phyloP scores from a whole-genome alignment of 495 filamentous ascomycete species.

The Xylaria nigripes region DNA sequence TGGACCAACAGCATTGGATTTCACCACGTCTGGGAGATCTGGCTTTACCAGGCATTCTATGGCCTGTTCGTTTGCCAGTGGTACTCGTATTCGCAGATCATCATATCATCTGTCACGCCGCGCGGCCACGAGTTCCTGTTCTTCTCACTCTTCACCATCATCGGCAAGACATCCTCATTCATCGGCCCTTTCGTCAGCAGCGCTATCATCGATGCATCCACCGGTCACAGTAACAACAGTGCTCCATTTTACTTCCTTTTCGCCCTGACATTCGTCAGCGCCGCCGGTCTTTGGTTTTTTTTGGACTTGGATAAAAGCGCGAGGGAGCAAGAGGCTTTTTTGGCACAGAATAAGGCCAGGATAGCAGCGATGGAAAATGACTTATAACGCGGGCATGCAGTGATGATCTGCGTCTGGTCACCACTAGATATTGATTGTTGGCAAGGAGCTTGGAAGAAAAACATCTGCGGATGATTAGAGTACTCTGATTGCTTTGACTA shows the following conservation, averaged over 20 bases:
- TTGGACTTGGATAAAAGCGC: conserved; percentile 54
- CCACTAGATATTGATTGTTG: background rate
- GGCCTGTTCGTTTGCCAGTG: conserved; percentile 59
- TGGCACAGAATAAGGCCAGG: conserved; percentile 34
- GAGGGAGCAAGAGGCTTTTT: conserved; percentile 46
- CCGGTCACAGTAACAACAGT: conserved; percentile 40
- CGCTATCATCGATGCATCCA: conserved; percentile 57
- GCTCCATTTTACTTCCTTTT: conserved; percentile 57
- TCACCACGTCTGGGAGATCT: conserved; percentile 55
- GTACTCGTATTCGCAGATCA: conserved; percentile 61
- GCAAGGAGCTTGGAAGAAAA: background rate
- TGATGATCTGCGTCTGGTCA: background rate
- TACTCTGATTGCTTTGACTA: background rate
- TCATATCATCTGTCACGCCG: conserved; percentile 60
- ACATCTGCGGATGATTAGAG: background rate
- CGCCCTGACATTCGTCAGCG: conserved; percentile 46
- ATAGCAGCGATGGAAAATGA: conserved; percentile 7
- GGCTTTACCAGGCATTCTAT: conserved; percentile 57
- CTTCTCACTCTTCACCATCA: conserved; percentile 58
- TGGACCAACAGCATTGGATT: conserved; percentile 56
- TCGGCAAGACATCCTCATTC: conserved; percentile 57
- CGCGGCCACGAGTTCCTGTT: conserved; percentile 58
- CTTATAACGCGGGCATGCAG: background rate
- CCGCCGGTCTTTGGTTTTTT: conserved; percentile 40
- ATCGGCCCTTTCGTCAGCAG: conserved; percentile 57